Conservation (phyloP, 108 stramenopile genomes). For the Poteriospumella lacustris region DNA sequence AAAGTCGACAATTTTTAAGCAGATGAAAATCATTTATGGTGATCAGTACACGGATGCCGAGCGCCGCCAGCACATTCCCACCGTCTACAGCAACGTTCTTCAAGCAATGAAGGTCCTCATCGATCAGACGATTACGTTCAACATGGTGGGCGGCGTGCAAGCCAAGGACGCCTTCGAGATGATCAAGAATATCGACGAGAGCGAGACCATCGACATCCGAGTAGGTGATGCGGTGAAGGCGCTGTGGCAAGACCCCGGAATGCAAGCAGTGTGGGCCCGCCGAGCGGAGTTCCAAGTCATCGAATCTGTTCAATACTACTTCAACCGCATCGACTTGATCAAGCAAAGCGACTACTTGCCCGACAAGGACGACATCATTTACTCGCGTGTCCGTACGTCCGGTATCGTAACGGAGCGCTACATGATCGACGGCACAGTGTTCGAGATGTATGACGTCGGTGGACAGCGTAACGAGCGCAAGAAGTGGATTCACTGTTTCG, state of each 20-base stretch:
- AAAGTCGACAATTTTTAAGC: conserved; percentile 95
- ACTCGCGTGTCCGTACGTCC: conserved; percentile 55
- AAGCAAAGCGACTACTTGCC: conserved; percentile 47
- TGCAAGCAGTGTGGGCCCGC: conserved; percentile 49
- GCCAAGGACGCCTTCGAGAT: conserved; percentile 43
- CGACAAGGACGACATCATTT: conserved; percentile 51
- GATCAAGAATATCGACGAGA: conserved; percentile 41
- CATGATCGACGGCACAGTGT: conserved; percentile 50
- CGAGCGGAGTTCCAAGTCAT: conserved; percentile 54
- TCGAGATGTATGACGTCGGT: conserved; percentile 62
- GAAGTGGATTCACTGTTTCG: conserved; percentile 64
- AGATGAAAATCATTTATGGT: conserved; percentile 62
- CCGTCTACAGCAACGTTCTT: conserved; percentile 50
- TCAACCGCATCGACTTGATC: conserved; percentile 54
- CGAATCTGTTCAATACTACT: conserved; percentile 58
- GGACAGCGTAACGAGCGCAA: conserved; percentile 61
- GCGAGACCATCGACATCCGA: conserved; percentile 38
- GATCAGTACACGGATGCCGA: conserved; percentile 43
- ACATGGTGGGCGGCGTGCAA: neutral
- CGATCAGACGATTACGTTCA: conserved; percentile 37
- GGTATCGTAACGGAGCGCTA: conserved; percentile 56
- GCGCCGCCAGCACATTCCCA: conserved; percentile 44
- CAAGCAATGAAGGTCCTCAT: conserved; percentile 52
- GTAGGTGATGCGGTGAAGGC: conserved; percentile 49
- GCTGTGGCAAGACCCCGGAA: conserved; percentile 47